Conservation (phyloP, 2,329 filamentous ascomycete species). For the Colletotrichum sp. region DNA sequence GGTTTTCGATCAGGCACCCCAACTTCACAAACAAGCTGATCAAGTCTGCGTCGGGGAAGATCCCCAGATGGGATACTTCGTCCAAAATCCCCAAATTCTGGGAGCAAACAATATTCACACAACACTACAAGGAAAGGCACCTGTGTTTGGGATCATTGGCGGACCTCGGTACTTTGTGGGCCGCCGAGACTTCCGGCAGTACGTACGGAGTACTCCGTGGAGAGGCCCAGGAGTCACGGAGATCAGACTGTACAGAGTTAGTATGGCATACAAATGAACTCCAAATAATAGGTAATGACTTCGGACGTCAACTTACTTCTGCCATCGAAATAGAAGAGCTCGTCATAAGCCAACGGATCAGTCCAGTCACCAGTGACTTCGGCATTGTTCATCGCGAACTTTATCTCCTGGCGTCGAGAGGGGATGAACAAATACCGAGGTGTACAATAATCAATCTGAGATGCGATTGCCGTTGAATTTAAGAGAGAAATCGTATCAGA, state of each 20-base stretch:
- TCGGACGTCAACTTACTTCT: accelerated
- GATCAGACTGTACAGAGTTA: not conserved
- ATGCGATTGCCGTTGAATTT: not conserved
- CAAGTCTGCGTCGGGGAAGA: not conserved
- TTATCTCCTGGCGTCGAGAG: not conserved
- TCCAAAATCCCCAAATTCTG: not conserved
- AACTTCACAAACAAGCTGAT: not conserved
- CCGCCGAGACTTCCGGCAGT: not conserved
- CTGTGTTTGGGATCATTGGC: too few relatives aligned
- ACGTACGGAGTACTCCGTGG: not conserved
- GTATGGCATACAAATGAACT: accelerated
- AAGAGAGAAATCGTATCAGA: accelerated
- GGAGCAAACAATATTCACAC: not conserved
- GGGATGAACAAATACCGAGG: not conserved
- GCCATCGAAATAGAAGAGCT: accelerated
- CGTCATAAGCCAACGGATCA: not conserved
- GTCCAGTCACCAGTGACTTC: not conserved
- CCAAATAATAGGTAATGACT: accelerated
- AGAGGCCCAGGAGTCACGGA: not conserved
- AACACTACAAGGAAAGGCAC: not conserved
- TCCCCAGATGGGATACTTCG: not conserved
- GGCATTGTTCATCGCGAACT: not conserved
- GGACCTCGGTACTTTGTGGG: not conserved
- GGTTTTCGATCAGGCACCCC: not conserved
- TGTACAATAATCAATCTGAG: not conserved